phyloP scores from a whole-genome alignment of 1,284 basidiomycete genomes.

The Jaminaea rosea region DNA sequence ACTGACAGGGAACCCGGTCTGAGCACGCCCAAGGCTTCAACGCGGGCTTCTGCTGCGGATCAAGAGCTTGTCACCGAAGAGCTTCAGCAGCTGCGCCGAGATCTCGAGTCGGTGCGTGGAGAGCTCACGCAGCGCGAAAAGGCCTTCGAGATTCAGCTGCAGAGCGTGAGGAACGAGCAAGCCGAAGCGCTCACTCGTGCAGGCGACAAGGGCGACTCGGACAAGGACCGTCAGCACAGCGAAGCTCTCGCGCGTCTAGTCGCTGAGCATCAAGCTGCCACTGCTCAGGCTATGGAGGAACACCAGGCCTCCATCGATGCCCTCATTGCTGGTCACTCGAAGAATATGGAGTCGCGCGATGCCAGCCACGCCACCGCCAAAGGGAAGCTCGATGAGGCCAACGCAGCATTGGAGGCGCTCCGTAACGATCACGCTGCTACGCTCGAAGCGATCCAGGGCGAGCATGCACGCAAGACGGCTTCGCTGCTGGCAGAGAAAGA shows the following conservation, averaged over 20 bases:
- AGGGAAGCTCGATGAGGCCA: neutral
- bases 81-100: neutral
- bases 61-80: neutral
- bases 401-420: constrained; percentile 5
- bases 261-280: constrained; percentile 1
- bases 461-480: constrained; percentile 8
- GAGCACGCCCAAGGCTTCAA: neutral
- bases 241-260: neutral
- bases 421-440: constrained; percentile 11
- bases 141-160: neutral
- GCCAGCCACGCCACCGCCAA: neutral
- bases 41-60: neutral
- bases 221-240: neutral
- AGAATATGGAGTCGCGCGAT: constrained; percentile 3
- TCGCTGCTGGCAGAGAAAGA: constrained; percentile 15
- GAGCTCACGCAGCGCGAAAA: constrained; percentile 57
- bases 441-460: constrained; percentile 13
- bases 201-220: neutral
- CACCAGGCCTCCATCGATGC: constrained; percentile 6
- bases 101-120: neutral
- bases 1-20: too few relatives aligned
- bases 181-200: neutral
- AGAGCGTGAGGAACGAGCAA: neutral
- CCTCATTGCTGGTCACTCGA: constrained; percentile 12
- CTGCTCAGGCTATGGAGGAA: neutral